Conservation (phyloP, 1,284 basidiomycete species). For the Cryptococcus sp. region DNA sequence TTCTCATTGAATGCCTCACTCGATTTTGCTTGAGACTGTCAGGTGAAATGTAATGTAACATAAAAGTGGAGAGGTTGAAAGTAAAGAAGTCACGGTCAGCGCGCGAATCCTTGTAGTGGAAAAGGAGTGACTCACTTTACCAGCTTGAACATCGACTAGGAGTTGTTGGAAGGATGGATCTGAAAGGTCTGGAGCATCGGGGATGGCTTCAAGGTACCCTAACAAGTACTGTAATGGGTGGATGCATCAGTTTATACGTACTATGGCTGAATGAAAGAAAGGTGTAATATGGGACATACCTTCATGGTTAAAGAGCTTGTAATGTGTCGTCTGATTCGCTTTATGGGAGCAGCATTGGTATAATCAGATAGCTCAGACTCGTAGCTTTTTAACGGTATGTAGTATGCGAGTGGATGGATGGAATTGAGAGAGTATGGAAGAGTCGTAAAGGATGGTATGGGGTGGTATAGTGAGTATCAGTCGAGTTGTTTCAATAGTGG, state of each 20-base stretch:
- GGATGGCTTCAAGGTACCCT: slow-evolving; percentile 45
- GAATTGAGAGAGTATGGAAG: neutral
- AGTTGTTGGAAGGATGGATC: slow-evolving; percentile 48
- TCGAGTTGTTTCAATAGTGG: slow-evolving; percentile 5
- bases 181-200: slow-evolving; percentile 42
- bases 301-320: slow-evolving; percentile 28
- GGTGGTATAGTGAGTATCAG: neutral
- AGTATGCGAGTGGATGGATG: slow-evolving; percentile 10
- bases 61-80: neutral
- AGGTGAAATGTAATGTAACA: neutral
- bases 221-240: slow-evolving; percentile 46
- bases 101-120: neutral
- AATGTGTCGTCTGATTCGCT: slow-evolving; percentile 1
- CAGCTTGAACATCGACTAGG: slow-evolving; percentile 46
- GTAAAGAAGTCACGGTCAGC: neutral
- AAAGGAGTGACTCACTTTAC: slow-evolving; percentile 36
- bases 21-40: slow-evolving; percentile 59
- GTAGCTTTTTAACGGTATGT: slow-evolving; percentile 17
- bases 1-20: slow-evolving; percentile 88
- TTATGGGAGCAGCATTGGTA: slow-evolving; percentile 9
- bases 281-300: slow-evolving; percentile 21
- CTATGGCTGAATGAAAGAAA: slow-evolving; percentile 1
- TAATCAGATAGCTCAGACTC: slow-evolving; percentile 26
- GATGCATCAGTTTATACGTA: slow-evolving; percentile 27
- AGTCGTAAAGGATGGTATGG: neutral